phyloP scores from a whole-genome alignment of 116 monocot genomes.

The Papilionanthe hybrid region DNA sequence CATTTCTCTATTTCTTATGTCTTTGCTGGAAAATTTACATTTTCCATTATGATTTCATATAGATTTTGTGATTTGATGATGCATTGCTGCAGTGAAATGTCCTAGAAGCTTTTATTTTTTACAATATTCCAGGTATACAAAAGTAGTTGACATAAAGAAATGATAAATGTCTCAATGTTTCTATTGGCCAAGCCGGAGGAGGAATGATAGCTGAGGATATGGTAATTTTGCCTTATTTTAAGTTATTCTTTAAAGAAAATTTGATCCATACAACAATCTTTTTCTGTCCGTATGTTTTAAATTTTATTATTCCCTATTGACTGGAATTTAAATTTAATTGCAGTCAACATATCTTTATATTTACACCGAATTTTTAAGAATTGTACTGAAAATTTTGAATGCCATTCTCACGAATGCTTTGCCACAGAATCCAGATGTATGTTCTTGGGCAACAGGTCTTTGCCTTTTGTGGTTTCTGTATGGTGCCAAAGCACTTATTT shows the following conservation, averaged over 20 bases:
- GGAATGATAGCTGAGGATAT: too few species aligned
- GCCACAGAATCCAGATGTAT: slow-evolving; percentile 91
- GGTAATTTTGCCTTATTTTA: too few species aligned
- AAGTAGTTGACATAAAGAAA: slow-evolving; percentile 72
- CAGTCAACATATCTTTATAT: slow-evolving; percentile 97
- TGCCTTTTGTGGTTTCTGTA: not conserved
- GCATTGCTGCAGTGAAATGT: not conserved
- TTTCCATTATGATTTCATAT: too few species aligned
- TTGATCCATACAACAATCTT: not conserved
- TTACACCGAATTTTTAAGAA: slow-evolving; percentile 87
- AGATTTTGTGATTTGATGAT: not conserved
- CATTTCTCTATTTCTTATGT: not conserved
- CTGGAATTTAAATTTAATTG: slow-evolving; percentile 10
- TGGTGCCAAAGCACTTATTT: slow-evolving; percentile 6
- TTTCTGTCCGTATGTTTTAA: not conserved
- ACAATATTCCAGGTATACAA: slow-evolving; percentile 65
- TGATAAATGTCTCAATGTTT: slow-evolving; percentile 48
- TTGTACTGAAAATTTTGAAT: slow-evolving; percentile 93
- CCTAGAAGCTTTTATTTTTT: not conserved
- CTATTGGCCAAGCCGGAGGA: too few species aligned
- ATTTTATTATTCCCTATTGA: slow-evolving; percentile 18
- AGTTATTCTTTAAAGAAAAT: not conserved
- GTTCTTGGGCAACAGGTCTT: not conserved
- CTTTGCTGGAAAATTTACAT: too few species aligned
- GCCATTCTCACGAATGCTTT: slow-evolving; percentile 88